Evolutionary conservation across 192 early-diverging fungal genomes (phyloP), one percentile per base, ranked within the genome.

Genomic region (Linnemannia exigua): DNA sequence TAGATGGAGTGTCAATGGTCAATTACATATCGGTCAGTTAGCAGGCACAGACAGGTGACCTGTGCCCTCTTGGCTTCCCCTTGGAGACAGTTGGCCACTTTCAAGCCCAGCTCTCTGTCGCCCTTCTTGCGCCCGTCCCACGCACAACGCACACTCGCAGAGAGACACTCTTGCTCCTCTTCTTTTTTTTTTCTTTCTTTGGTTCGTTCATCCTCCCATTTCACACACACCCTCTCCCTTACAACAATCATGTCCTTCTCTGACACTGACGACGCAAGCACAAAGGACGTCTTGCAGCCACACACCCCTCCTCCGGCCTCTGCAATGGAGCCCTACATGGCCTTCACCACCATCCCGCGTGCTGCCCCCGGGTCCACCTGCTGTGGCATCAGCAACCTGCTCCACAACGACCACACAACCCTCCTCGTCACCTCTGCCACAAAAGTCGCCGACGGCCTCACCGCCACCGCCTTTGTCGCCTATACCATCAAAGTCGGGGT

Each of bases 401-500:
- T 87, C 67, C 81, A 81, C 67, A 73, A 90, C 22, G 81, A 76
- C 1, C 82, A 84, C 72, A 87, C 72, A 20, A 82, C 83, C 37
- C 87, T 91, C 41, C 81, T 87, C 61, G 90, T 91, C 75, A 91
- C 87, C 35, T 89, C 87, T 22, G 82, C 89, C 44, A 81, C 89
- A 35, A 91, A 91, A 70, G 87, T 89, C 58, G 88, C 89, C 35
- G 89, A 91, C 52, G 82, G 89, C 70, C 79, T 87, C 47, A 80
- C 87, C 28, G 87, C 87, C 35, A 91, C 88, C 38, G 72, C 87
- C 38, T 93, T 88, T 84, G 88, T 93, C 61, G 84, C 90, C 67
- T 93, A 93, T 76, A 88, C 79, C 46, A 90, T 93, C 80, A 88
- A 87, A 73, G 63, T 89, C 66, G 90, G 84, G 73, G 92, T 93